Evolutionary conservation across 163 green algal species (phyloP).

Genomic region (Scenedesmus sp.): DNA sequence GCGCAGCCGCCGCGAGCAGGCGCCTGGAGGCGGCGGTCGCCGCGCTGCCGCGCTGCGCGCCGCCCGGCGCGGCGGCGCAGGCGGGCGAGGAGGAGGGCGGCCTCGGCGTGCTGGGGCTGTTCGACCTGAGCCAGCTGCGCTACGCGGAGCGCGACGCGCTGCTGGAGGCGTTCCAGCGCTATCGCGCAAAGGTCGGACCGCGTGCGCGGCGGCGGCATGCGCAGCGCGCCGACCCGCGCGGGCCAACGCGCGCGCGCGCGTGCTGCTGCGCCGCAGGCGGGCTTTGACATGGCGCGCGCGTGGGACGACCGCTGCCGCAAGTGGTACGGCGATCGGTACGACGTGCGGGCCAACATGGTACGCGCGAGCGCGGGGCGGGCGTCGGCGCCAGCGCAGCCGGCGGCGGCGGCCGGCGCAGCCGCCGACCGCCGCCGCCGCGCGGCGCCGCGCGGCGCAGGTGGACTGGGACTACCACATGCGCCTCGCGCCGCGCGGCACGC

Average conservation of each 20-base stretch:
- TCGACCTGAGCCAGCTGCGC: conserved; percentile 51
- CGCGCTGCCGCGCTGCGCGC: not conserved
- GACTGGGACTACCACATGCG: conserved; percentile 86
- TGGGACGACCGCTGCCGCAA: conserved; percentile 72
- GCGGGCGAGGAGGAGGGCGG: not conserved
- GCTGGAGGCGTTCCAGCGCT: conserved; percentile 55
- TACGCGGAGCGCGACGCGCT: conserved; percentile 58
- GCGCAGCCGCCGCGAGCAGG: conserved; percentile 7
- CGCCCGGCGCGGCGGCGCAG: not conserved
- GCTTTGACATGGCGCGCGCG: conserved; percentile 66
- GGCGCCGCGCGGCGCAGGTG: conserved; percentile 62
- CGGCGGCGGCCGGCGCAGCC: not conserved
- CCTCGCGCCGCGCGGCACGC: conserved; percentile 55
- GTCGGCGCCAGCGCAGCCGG: not conserved
- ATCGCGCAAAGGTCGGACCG: conserved; percentile 41
- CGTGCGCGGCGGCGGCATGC: not conserved
- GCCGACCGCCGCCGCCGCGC: no score
- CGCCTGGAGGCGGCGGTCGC: conserved; percentile 31
- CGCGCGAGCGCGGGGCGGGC: no score
- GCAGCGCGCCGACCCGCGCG: no score
- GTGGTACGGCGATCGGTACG: conserved; percentile 76
- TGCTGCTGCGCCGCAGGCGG: conserved; percentile 2
- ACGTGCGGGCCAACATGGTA: conserved; percentile 72
- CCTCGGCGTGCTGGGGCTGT: conserved; percentile 3
- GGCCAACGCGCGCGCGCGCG: not conserved